These are phyloP conservation scores for Marasmius fiardii DNA, from an alignment of 1,284 basidiomycete genomes.

Conservation along the genomic window DNA sequence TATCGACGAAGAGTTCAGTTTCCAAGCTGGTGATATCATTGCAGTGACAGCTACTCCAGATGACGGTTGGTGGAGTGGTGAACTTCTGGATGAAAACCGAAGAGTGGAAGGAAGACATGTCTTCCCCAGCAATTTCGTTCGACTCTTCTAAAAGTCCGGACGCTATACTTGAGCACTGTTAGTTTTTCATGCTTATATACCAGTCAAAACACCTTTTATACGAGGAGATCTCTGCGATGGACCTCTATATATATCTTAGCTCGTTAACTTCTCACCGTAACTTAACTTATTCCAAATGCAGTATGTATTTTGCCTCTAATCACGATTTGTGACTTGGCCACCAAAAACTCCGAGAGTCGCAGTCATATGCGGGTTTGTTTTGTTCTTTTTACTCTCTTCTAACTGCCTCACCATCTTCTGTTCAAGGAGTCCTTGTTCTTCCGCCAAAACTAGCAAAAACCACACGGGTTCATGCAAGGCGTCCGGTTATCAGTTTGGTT, in stretches of 20 bases:
- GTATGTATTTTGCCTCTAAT: neutral
- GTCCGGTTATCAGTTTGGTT: too few species aligned
- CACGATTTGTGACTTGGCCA: too few species aligned
- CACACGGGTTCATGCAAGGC: too few species aligned
- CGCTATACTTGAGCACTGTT: neutral
- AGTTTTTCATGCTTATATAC: too few species aligned
- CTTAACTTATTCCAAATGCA: neutral
- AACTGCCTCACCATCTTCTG: neutral
- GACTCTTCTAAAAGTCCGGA: slow-evolving; percentile 38
- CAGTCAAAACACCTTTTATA: too few species aligned
- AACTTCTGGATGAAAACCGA: slow-evolving; percentile 72
- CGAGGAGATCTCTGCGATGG: too few species aligned
- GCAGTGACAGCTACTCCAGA: slow-evolving; percentile 82
- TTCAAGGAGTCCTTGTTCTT: neutral
- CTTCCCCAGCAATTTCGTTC: slow-evolving; percentile 83
- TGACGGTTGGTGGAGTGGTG: slow-evolving; percentile 86
- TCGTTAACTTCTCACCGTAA: too few species aligned
- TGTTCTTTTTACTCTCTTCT: neutral
- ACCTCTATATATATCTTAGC: too few species aligned
- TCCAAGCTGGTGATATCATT: slow-evolving; percentile 82
- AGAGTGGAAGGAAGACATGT: slow-evolving; percentile 67
- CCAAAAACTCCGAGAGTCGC: neutral
- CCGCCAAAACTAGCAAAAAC: too few species aligned
- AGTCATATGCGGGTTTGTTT: neutral
- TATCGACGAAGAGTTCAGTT: slow-evolving; percentile 81